A percentile compares a stretch with the other conserved stretches of the same genome.
Evolutionary conservation across 345 rosid species (phyloP).

Genomic region (Ceriops zippeliana): DNA sequence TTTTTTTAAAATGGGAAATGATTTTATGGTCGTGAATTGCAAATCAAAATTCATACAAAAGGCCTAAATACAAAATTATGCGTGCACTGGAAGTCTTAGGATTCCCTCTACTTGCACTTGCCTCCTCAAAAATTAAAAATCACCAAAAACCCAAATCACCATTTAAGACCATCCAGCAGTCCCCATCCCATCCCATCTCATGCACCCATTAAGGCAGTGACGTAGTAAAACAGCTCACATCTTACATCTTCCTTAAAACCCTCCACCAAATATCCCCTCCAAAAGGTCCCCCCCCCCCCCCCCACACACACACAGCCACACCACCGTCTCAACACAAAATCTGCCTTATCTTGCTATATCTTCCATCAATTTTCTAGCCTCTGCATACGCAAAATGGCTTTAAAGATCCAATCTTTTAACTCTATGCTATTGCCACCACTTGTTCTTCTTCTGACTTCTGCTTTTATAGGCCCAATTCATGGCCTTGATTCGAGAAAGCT

Average conservation of each 20-base stretch:
- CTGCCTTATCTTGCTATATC: too few relatives aligned
- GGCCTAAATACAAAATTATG: too few relatives aligned
- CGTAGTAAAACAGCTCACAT: too few relatives aligned
- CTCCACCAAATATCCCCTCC: too few relatives aligned
- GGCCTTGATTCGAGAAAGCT: constrained; percentile 29
- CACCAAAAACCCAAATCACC: background rate
- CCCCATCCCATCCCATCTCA: constrained; percentile 3
- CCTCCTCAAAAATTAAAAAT: background rate
- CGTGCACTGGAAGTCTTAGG: background rate
- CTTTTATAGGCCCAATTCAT: constrained; percentile 5
- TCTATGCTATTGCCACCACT: background rate
- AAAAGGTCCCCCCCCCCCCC: background rate
- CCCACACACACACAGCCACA: background rate
- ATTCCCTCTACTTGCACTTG: constrained; percentile 17
- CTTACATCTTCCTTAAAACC: too few relatives aligned
- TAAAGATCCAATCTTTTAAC: constrained; percentile 1
- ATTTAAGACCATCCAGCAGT: background rate
- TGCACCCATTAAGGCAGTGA: constrained; percentile 23
- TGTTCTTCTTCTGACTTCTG: constrained; percentile 21
- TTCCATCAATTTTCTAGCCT: too few relatives aligned
- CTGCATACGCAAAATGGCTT: too few relatives aligned
- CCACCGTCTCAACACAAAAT: too few relatives aligned
- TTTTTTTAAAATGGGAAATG: too few relatives aligned
- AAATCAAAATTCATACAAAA: too few relatives aligned
- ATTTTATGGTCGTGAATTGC: too few relatives aligned